Conservation (phyloP, 257 asterid genomes). For the Primulina eburnea region DNA sequence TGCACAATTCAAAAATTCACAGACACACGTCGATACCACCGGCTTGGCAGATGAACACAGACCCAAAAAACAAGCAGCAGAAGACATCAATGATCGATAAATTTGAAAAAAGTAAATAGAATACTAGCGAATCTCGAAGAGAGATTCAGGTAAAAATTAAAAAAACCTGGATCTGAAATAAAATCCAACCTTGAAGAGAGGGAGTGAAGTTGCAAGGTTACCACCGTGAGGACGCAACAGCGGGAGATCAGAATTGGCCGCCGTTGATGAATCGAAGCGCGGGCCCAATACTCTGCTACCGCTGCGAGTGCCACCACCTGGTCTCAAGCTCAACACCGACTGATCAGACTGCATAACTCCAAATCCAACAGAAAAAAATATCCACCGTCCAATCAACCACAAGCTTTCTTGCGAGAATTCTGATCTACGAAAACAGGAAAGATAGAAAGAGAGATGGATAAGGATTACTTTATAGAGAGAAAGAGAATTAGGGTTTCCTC, state of each 20-base stretch:
- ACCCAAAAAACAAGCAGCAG: background rate
- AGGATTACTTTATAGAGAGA: background rate
- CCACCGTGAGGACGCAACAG: constrained; percentile 54
- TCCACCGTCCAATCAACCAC: constrained; percentile 27
- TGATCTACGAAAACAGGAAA: constrained; percentile 12
- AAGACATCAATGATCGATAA: background rate
- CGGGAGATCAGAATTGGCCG: constrained; percentile 49
- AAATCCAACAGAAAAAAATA: background rate
- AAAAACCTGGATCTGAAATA: constrained; percentile 42
- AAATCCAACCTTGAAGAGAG: constrained; percentile 47
- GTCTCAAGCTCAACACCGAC: constrained; percentile 64
- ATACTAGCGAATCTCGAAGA: background rate
- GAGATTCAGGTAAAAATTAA: background rate
- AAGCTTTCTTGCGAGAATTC: background rate
- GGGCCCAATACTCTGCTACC: constrained; percentile 52
- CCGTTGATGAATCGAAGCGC: constrained; percentile 42
- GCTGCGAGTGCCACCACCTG: constrained; percentile 68
- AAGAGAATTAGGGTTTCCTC: background rate
- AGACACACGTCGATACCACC: background rate
- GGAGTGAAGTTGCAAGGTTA: constrained; percentile 27
- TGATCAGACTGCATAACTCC: constrained; percentile 68
- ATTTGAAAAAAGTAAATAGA: constrained; percentile 3
- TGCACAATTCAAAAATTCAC: too few species aligned
- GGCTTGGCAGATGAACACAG: background rate
- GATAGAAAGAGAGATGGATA: background rate